Conservation (phyloP, 192 early-diverging fungal genomes). For the Backusella liffmaniae region DNA sequence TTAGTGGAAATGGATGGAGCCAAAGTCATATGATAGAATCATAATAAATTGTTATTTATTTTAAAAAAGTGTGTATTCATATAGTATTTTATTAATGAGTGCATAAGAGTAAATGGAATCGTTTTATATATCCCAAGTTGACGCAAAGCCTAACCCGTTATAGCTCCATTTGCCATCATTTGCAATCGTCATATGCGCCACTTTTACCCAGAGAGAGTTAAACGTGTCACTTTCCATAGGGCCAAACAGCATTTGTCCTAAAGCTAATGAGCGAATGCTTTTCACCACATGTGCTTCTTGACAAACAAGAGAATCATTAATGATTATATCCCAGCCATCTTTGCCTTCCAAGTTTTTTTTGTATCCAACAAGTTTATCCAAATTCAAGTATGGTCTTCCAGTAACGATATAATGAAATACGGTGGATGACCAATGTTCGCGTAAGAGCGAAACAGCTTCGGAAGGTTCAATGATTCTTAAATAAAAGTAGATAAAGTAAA, state of each 20-base stretch:
- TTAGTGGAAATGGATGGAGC: conserved; percentile 22
- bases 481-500: conserved; percentile 46
- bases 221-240: background rate
- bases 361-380: conserved; percentile 29
- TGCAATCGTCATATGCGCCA: conserved; percentile 37
- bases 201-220: conserved; percentile 23
- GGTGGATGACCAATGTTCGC: conserved; percentile 30
- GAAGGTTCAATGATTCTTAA: conserved; percentile 35
- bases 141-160: conserved; percentile 28
- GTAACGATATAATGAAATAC: conserved; percentile 38
- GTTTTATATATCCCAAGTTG: conserved; percentile 10
- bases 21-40: conserved; percentile 17
- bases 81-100: background rate
- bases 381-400: conserved; percentile 43
- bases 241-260: conserved; percentile 41
- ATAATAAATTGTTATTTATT: background rate
- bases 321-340: conserved; percentile 46
- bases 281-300: conserved; percentile 58
- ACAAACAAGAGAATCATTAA: conserved; percentile 43
- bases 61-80: background rate
- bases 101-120: background rate
- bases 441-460: conserved; percentile 42
- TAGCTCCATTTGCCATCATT: conserved; percentile 33
- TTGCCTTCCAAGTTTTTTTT: conserved; percentile 22
- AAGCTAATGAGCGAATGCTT: conserved; percentile 48